Base-by-base conservation (phyloP, 306 rosid species). In the Trifolium pratense region DNA sequence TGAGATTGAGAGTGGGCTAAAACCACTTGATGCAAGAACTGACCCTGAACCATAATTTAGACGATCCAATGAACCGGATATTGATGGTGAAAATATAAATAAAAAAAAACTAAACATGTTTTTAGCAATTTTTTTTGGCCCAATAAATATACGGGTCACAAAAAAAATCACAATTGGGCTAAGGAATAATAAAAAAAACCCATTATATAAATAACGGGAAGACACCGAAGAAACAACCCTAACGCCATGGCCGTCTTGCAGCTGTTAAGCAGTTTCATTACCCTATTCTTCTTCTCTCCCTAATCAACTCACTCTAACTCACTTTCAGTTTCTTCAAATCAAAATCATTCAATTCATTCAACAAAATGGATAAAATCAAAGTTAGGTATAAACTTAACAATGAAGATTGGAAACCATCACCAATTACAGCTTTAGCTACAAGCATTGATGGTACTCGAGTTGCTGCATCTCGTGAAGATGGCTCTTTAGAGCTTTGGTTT, bases 401-500 rank as follows among this genome's bases (percentile, higher is more conserved):
- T 6, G 76, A 87, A 49, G 87, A 91, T 37, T 94, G 97, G 97
- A 87, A 66, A 62, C 96, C 99, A 2, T 94, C 99, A 11, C 86
- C 97, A 0, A 89, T 94, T 5, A 81, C 86, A 1, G 89, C 99
- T 62, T 70, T 91, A 25, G 97, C 99, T 71, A 86, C 97, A 45
- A 94, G 96, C 66, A 65, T 84, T 61, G 95, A 94, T 71, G 93
- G 92, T 42, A 73, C 82, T 8, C 96, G 89, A 39, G 91, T 94
- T 8, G 99, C 99, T 45, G 99, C 95, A 0, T 94, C 95, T 12
- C 96, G 99, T 9, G 88, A 88, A 70, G 99, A 94, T 18, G 97
- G 92, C 26, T 88, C 97, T 6, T 78, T 95, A 6, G 99, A 95
- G 86, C 77, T 95, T 77, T 95, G 99, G 99, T 93, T 91, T n/a